phyloP scores from a whole-genome alignment of 148 eudicot species.

The Chenopodium suecicum region DNA sequence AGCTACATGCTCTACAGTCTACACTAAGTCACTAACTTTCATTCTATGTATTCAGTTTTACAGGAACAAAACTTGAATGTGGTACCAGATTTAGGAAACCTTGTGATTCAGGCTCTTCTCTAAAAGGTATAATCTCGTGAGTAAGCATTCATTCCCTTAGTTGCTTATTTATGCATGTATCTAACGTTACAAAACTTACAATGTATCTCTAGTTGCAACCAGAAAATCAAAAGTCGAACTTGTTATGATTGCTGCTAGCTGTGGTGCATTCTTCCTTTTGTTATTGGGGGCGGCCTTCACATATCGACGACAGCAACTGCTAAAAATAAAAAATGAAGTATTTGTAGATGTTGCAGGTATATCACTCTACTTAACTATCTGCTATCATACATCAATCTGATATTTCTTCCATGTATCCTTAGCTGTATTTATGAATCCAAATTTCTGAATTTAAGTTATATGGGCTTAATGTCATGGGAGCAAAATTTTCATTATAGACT shows the following conservation, averaged over 20 bases:
- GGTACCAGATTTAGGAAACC: conserved; percentile 59
- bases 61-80: conserved; percentile 75
- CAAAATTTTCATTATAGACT: background rate
- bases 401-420: background rate
- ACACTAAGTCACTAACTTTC: background rate
- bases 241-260: conserved; percentile 52
- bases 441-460: background rate
- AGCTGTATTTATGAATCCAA: background rate
- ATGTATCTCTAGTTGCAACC: conserved; percentile 39
- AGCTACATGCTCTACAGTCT: background rate
- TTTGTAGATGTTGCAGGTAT: conserved; percentile 86
- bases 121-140: conserved; percentile 41
- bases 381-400: conserved; percentile 10
- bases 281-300: conserved; percentile 57
- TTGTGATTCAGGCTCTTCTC: conserved; percentile 63
- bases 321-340: conserved; percentile 41
- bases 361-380: conserved; percentile 1
- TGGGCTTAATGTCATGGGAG: background rate
- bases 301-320: conserved; percentile 40
- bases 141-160: background rate
- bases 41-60: conserved; percentile 51
- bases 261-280: conserved; percentile 61
- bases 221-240: conserved; percentile 56
- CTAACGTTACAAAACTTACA: conserved; percentile 2
- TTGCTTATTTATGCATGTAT: conserved; percentile 4